Percentiles rank a stretch among this genome's conserved stretches.
Evolutionary conservation across 164 flowering plant genomes (phyloP).

Genomic region (Cinnamomum micranthum): DNA sequence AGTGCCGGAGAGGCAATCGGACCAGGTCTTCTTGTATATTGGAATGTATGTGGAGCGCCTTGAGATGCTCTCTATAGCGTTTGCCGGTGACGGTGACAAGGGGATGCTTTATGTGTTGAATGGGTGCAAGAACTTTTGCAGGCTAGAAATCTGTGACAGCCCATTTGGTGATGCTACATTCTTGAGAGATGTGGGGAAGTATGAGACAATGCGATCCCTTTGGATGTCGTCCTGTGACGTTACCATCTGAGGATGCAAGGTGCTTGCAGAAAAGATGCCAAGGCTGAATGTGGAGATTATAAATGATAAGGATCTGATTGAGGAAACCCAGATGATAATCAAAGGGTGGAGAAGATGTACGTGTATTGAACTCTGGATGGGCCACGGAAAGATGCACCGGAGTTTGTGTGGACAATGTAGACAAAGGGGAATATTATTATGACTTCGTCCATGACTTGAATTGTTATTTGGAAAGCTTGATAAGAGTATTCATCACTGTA

Average conservation of each 20-base stretch:
- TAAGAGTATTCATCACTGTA: not conserved
- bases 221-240: conserved; percentile 97
- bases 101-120: conserved; percentile 80
- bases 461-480: not conserved
- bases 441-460: not conserved
- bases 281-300: conserved; percentile 83
- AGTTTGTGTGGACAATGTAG: conserved; percentile 47
- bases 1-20: conserved; percentile 14
- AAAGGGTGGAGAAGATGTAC: conserved; percentile 75
- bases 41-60: conserved; percentile 87
- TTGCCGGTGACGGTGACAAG: conserved; percentile 82
- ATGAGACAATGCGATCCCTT: conserved; percentile 99
- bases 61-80: conserved; percentile 90
- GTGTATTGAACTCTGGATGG: conserved; percentile 75
- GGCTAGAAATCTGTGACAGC: conserved; percentile 82
- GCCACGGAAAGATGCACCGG: conserved; percentile 65
- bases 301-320: conserved; percentile 45
- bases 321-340: conserved; percentile 31
- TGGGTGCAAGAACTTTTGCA: conserved; percentile 82
- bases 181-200: conserved; percentile 72
- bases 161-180: conserved; percentile 82
- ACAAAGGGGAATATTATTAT: not conserved
- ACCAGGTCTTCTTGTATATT: conserved; percentile 77
- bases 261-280: conserved; percentile 68
- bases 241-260: conserved; percentile 75